These are phyloP conservation scores for Calonectria pseudoreteaudii DNA, from an alignment of 2,329 filamentous ascomycete species.

Conservation along the genomic window DNA sequence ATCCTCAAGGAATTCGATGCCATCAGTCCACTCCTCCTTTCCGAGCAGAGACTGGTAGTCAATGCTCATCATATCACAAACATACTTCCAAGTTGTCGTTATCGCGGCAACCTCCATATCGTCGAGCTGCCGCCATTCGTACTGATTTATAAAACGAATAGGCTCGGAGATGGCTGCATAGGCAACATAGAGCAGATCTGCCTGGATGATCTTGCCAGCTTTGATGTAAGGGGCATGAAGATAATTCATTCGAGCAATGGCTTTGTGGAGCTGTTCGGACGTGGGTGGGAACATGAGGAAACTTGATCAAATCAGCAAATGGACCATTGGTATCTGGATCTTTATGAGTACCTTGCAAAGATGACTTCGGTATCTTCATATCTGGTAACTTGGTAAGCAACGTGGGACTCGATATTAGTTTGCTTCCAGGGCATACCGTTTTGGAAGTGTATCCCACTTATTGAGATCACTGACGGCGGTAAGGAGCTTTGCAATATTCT, in stretches of 20 bases:
- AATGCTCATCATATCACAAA: constrained; percentile 79
- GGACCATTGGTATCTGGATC: too few species aligned
- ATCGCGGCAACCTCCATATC: constrained; percentile 77
- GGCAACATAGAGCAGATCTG: constrained; percentile 54
- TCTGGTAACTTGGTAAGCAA: constrained; percentile 38
- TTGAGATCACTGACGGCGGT: constrained; percentile 51
- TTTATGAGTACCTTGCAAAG: constrained; percentile 47
- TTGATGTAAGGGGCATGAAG: constrained; percentile 53
- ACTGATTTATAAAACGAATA: constrained; percentile 69
- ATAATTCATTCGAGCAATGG: constrained; percentile 55
- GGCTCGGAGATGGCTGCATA: constrained; percentile 75
- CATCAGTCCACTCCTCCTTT: constrained; percentile 58
- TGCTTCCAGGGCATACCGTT: constrained; percentile 45
- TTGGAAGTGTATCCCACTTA: constrained; percentile 45
- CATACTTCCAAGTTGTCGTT: constrained; percentile 76
- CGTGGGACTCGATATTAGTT: background rate
- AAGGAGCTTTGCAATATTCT: constrained; percentile 52
- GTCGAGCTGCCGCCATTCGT: constrained; percentile 77
- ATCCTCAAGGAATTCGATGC: constrained; percentile 64
- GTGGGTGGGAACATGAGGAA: constrained; percentile 46
- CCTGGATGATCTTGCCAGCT: constrained; percentile 50
- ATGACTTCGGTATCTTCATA: constrained; percentile 56
- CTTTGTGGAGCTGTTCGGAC: constrained; percentile 47
- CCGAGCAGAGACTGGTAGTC: constrained; percentile 56
- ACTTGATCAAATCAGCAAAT: constrained; percentile 31